A percentile compares a stretch with the other conserved stretches of the same genome.
Evolutionary conservation across 345 rosid genomes (phyloP).

Genomic region (Punica granatum): DNA sequence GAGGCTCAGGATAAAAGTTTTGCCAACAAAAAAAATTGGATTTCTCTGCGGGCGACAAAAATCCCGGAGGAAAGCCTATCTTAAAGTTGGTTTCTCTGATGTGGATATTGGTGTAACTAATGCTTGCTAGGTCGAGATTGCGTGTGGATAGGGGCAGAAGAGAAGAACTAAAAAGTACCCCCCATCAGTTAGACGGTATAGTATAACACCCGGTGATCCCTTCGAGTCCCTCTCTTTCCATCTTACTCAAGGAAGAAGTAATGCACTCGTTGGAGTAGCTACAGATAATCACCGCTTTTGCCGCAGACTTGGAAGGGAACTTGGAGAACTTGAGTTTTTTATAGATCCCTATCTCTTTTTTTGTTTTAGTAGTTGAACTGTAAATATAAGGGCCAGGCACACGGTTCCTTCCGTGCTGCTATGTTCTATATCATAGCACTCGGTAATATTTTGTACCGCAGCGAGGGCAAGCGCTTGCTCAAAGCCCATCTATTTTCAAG

Average conservation of each 20-base stretch:
- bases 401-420: neutral
- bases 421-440: neutral
- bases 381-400: neutral
- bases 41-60: neutral
- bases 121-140: slow-evolving; percentile 1
- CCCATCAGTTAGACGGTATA: neutral
- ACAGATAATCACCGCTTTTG: neutral
- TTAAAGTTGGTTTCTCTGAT: neutral
- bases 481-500: neutral
- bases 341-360: neutral
- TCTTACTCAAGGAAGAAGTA: neutral
- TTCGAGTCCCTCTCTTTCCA: neutral
- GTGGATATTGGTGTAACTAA: slow-evolving; percentile 3
- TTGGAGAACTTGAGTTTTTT: neutral
- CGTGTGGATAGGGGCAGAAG: neutral
- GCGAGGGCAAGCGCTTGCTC: neutral
- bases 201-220: neutral
- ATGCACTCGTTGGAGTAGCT: neutral
- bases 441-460: neutral
- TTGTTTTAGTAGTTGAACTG: neutral
- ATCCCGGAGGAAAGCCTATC: neutral
- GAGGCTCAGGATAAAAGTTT: neutral
- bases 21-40: neutral
- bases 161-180: neutral
- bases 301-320: neutral